Evolutionary conservation across 306 rosid species (phyloP).

Genomic region (Hippophae gyantsensis): DNA sequence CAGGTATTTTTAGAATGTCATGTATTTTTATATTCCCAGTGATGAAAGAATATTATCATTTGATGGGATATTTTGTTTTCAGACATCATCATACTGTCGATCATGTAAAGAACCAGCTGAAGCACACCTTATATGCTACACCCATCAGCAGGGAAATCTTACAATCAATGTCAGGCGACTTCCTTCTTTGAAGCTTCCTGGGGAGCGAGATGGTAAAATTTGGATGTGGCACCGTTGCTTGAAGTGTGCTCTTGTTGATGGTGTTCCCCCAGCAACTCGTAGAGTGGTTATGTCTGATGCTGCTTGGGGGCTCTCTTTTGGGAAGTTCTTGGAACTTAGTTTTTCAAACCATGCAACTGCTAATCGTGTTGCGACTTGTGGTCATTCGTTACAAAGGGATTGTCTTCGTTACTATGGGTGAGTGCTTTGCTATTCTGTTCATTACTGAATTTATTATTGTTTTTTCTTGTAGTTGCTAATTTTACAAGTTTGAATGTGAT

Average conservation of each 20-base stretch:
- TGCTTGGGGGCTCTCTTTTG: slow-evolving; percentile 99
- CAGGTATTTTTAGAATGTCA: slow-evolving; percentile 32
- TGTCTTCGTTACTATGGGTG: slow-evolving; percentile 98
- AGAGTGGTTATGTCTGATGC: slow-evolving; percentile 98
- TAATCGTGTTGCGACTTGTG: slow-evolving; percentile 90
- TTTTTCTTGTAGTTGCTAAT: slow-evolving; percentile 9
- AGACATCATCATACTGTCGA: slow-evolving; percentile 61
- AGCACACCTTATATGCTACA: slow-evolving; percentile 71
- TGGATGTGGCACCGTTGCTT: slow-evolving; percentile 99
- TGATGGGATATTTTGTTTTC: slow-evolving; percentile 13
- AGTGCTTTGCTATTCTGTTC: slow-evolving; percentile 14
- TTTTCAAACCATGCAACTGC: slow-evolving; percentile 99
- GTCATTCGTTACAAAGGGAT: slow-evolving; percentile 97
- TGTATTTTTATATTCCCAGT: slow-evolving; percentile 7
- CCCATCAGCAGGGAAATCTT: slow-evolving; percentile 94
- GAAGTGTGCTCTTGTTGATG: slow-evolving; percentile 67
- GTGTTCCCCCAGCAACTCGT: slow-evolving; percentile 95
- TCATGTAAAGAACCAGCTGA: slow-evolving; percentile 74
- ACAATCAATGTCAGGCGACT: slow-evolving; percentile 79
- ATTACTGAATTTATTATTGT: slow-evolving; percentile 8
- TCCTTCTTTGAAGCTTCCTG: slow-evolving; percentile 70
- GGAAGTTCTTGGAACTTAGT: slow-evolving; percentile 97
- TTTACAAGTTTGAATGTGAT: slow-evolving; percentile 21
- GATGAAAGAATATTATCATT: slow-evolving; percentile 10
- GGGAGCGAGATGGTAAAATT: slow-evolving; percentile 82